These are phyloP conservation scores for Boletus vermiculosoides DNA, from an alignment of 768 basidiomycete genomes.

Conservation along the genomic window DNA sequence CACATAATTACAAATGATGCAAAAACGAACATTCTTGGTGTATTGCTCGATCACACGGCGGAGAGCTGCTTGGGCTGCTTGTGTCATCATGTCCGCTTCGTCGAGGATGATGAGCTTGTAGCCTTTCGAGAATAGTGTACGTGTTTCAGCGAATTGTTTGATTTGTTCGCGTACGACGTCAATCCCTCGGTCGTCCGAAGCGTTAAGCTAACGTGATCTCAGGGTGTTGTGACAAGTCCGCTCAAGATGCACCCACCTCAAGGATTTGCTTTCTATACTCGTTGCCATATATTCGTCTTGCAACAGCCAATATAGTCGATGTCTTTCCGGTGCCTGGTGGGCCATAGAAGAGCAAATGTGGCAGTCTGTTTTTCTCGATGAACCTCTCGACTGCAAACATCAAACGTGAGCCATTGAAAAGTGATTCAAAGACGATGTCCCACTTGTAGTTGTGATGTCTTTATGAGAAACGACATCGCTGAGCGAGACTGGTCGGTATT, in stretches of 20 bases:
- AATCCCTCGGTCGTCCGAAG: constrained; percentile 97
- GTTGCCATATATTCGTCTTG: constrained; percentile 87
- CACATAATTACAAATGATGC: constrained; percentile 99
- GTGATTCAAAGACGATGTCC: not conserved
- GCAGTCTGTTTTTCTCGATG: constrained; percentile 90
- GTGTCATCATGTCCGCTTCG: constrained; percentile 99
- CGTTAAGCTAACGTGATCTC: constrained; percentile 70
- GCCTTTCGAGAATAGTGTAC: constrained; percentile 86
- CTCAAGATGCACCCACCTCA: constrained; percentile 54
- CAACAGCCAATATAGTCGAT: constrained; percentile 93
- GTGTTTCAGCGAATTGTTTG: constrained; percentile 96
- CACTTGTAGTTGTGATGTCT: constrained; percentile 93
- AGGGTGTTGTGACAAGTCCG: not conserved
- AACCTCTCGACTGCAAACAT: constrained; percentile 81
- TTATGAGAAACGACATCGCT: constrained; percentile 96
- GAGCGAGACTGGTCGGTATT: constrained; percentile 89
- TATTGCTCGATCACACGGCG: constrained; percentile 98
- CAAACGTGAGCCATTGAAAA: constrained; percentile 3
- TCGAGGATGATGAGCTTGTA: constrained; percentile 98
- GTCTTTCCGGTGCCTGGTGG: constrained; percentile 99
- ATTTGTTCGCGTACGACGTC: constrained; percentile 99
- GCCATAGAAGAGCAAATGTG: constrained; percentile 95
- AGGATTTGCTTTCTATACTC: constrained; percentile 90
- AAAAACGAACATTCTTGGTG: constrained; percentile 97
- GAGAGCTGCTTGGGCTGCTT: constrained; percentile 93